Evolutionary conservation across 345 rosid species (phyloP).

Genomic region (Citrus unshiu): DNA sequence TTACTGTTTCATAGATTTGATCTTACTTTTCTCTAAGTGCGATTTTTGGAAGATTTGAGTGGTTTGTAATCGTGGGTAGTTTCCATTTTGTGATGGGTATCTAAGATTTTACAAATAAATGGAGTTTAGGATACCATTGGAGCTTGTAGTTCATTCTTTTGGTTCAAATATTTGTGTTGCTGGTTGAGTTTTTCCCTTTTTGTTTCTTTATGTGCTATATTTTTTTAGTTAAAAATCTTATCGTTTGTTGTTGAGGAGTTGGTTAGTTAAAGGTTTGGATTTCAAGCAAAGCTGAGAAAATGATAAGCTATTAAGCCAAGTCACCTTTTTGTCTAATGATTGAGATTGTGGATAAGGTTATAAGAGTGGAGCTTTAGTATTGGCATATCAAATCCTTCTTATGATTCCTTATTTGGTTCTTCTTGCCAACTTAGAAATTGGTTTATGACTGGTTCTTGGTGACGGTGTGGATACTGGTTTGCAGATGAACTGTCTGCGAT

Average conservation of each 20-base stretch:
- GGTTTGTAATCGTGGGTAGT: conserved; percentile 2
- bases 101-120: conserved; percentile 6
- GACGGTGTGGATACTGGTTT: conserved; percentile 13
- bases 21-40: not conserved
- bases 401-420: conserved; percentile 4
- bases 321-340: conserved; percentile 16
- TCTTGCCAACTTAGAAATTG: not conserved
- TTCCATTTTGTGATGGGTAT: conserved; percentile 22
- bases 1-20: conserved; percentile 35
- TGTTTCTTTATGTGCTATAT: conserved; percentile 7
- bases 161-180: not conserved
- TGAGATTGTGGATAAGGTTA: conserved; percentile 25
- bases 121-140: not conserved
- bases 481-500: conserved; percentile 40
- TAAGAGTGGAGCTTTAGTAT: not conserved
- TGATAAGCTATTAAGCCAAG: conserved; percentile 28
- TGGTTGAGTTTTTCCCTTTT: conserved; percentile 7
- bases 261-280: conserved; percentile 36
- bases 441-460: conserved; percentile 7
- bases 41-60: conserved; percentile 7
- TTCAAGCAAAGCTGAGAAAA: conserved; percentile 52
- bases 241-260: conserved; percentile 28
- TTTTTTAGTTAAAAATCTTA: conserved; percentile 9
- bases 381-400: not conserved
- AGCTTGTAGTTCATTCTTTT: conserved; percentile 2